Conservation (phyloP, 805 yeast genomes). For the Cyberlindnera amylophila region DNA sequence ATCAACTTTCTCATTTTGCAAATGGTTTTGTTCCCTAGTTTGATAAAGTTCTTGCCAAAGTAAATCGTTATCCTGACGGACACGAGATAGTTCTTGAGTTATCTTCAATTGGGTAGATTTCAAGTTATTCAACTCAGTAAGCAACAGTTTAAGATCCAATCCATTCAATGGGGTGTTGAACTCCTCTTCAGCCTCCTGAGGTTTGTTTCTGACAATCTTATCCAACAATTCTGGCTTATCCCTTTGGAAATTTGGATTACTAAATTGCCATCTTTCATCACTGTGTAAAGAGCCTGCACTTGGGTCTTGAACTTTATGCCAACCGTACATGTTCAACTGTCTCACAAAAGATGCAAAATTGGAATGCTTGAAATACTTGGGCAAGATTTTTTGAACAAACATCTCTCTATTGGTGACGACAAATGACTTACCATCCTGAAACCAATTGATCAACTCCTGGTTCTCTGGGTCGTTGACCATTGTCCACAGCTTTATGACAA, state of each 20-base stretch:
- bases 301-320: slow-evolving; percentile 97
- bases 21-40: slow-evolving; percentile 79
- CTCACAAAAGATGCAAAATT: slow-evolving; percentile 95
- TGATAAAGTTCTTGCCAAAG: slow-evolving; percentile 86
- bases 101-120: slow-evolving; percentile 77
- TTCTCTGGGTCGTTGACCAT: slow-evolving; percentile 87
- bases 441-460: slow-evolving; percentile 74
- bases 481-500: slow-evolving; percentile 89
- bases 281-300: slow-evolving; percentile 64
- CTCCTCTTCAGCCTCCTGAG: slow-evolving; percentile 24
- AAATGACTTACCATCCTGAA: slow-evolving; percentile 79
- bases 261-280: slow-evolving; percentile 89
- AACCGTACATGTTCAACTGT: slow-evolving; percentile 96
- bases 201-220: slow-evolving; percentile 74
- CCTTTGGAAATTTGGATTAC: slow-evolving; percentile 70
- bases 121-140: slow-evolving; percentile 36
- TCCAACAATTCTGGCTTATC: slow-evolving; percentile 84
- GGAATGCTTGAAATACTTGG: slow-evolving; percentile 91
- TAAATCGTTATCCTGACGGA: slow-evolving; percentile 82
- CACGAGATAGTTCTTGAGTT: slow-evolving; percentile 77
- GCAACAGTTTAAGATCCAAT: not conserved
- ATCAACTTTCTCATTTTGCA: slow-evolving; percentile 84
- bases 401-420: slow-evolving; percentile 77
- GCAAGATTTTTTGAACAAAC: slow-evolving; percentile 80
- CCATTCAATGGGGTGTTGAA: not conserved